Base-by-base conservation (phyloP, 2,329 filamentous ascomycete species). In the Tolypocladium ovalisporum region DNA sequence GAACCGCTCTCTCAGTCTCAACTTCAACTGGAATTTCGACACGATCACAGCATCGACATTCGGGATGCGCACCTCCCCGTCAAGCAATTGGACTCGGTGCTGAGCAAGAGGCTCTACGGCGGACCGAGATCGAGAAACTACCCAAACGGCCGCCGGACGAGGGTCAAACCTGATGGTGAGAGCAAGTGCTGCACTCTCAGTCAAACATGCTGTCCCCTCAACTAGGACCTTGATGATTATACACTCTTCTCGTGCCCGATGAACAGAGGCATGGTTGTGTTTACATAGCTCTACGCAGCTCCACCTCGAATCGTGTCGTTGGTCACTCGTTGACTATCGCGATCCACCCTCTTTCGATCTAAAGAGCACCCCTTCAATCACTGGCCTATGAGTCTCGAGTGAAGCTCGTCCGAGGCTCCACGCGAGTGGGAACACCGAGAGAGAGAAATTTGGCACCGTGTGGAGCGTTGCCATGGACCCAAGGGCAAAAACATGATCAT, bases 391-490 rank as follows among this genome's bases (percentile, higher is more conserved):
- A 56, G 65, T 54, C 56, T 65, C 37, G 36, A 51, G 56, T 36
- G 53, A 62, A 54, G 39, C 53, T 54, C 37, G 15, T 32, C 19
- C 53, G 27, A 22, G 22, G 53, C 53, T 29, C 53, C 53, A 54
- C 53, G 29, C 4, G 9, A 10, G 29, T 19, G 17, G n/a, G 53
- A 44, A 39, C 53, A 22, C 19, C 39, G 39, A 59, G 51, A 58
- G 51, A 58, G 44, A 60, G 52, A 57, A 70, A 47, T 65, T 69
- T 71, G 59, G 63, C 69, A 71, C 69, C 63, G 65, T 70, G 68
- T 70, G 70, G 67, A 55, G 61, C 58, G 32, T 22, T 54, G 22
- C 51, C 39, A 27, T 34, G 54, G 56, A 54, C 52, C 54, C 54
- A 49, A 52, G 61, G 54, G 57, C 55, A 57, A 37, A n/a, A 42